Conservation (phyloP, 345 rosid genomes). For the Xanthoceras sorbifolium region DNA sequence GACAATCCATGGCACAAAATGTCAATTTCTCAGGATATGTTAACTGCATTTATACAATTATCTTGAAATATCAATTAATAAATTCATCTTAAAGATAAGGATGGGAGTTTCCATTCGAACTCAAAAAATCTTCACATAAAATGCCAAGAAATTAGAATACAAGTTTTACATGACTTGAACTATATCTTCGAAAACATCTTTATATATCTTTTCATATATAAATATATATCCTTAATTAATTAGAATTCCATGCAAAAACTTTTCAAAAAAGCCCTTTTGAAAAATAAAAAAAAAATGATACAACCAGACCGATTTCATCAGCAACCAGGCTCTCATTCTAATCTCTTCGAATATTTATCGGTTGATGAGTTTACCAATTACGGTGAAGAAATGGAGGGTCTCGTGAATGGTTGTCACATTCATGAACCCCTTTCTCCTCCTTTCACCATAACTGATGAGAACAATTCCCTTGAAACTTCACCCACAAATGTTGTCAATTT, state of each 20-base stretch:
- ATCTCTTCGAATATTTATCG: background rate
- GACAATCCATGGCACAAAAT: background rate
- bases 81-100: background rate
- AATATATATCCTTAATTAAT: slow-evolving; percentile 1
- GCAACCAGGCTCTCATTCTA: background rate
- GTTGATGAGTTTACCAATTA: background rate
- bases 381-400: background rate
- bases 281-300: slow-evolving; percentile 2
- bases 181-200: background rate
- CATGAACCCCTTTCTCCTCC: slow-evolving; percentile 1
- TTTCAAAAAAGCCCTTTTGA: slow-evolving; percentile 1
- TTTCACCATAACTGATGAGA: background rate
- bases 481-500: background rate
- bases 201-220: background rate
- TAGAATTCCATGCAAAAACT: background rate
- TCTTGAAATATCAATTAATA: too few species aligned
- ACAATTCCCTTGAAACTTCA: background rate
- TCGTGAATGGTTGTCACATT: background rate
- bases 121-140: background rate
- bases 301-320: background rate
- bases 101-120: background rate
- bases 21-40: background rate
- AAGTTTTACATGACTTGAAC: background rate
- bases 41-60: background rate
- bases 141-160: slow-evolving; percentile 6